Percentiles rank a stretch among this genome's conserved stretches.
Evolutionary conservation across 2,329 filamentous ascomycete genomes (phyloP).

Genomic region (Aureobasidium musti): DNA sequence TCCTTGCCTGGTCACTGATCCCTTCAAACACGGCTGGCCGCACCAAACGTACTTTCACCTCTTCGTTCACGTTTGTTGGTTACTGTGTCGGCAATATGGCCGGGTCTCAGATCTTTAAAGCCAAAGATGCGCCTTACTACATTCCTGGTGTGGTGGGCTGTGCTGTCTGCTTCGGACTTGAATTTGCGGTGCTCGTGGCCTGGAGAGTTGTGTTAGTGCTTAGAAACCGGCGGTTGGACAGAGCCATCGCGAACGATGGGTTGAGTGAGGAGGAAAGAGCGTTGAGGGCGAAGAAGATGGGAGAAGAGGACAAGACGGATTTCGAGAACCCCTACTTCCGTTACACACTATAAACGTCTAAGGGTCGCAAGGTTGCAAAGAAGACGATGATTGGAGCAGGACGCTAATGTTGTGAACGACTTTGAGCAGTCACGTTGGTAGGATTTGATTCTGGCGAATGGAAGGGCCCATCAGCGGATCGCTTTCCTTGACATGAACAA

Average conservation of each 20-base stretch:
- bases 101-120: conserved; percentile 51
- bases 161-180: conserved; percentile 41
- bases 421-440: background rate
- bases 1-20: conserved; percentile 44
- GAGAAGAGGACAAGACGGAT: conserved; percentile 70
- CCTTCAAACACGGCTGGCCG: conserved; percentile 52
- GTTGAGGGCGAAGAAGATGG: conserved; percentile 65
- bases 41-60: conserved; percentile 52
- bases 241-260: conserved; percentile 34
- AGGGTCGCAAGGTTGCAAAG: background rate
- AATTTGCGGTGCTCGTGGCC: conserved; percentile 42
- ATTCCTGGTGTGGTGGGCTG: conserved; percentile 49
- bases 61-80: conserved; percentile 50
- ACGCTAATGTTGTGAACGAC: too few species aligned
- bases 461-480: too few species aligned
- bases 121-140: conserved; percentile 50
- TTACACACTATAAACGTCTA: conserved; percentile 33
- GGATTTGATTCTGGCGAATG: too few species aligned
- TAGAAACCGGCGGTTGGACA: conserved; percentile 43
- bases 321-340: conserved; percentile 48
- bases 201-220: conserved; percentile 49
- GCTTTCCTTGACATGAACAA: too few species aligned
- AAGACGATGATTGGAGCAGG: background rate
- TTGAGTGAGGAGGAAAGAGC: conserved; percentile 60
- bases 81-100: conserved; percentile 55